Base-by-base conservation (phyloP, 805 yeast genomes). In the Candida krabiensis region DNA sequence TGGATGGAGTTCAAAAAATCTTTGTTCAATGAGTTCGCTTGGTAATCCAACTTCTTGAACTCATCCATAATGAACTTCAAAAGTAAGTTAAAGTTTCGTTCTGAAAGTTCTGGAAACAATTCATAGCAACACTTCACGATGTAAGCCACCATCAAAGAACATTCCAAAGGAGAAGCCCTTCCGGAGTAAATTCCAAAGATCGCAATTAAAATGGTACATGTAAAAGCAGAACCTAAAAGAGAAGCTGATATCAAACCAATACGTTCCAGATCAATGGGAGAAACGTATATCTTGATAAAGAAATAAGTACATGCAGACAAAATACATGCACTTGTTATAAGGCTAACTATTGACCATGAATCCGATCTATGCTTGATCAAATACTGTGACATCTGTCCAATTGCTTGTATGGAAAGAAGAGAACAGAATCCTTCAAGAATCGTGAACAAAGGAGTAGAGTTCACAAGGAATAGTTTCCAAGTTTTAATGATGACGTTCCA, bases 401-500 rank as follows among this genome's bases (percentile, higher is more conserved):
- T 74, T 11, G 96, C 86, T 65, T 93, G 99, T 44, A 93, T 88
- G n/a, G 88, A 81, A 40, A 93, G 69, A 18, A 93, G 74, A 1
- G 96, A 80, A 62, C 96, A 95, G 51, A 93, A 82, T 2, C 99
- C 99, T 64, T 93, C 99, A 36, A 90, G 66, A 14, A 89, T 71
- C 0, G 96, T 86, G 62, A 93, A 91, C 31, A 86, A 68, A 2
- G 96, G 93, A 0, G 99, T 93, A 4, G 96, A 79, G 56, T 89
- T 86, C 35, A 79, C 70, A 25, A 93, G 67, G 21, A 84, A 63
- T 31, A 73, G 58, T 44, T 78, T 75, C 98, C 98, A 93, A 9
- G 84, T 73, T 40, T 67, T 64, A 29, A 85, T 71, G 7, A 75
- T 48, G 28, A 50, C 50, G 35, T 50, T 43, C 67, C 73, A 66